Evolutionary conservation across 495 filamentous ascomycete species (phyloP), one percentile per base, ranked within the genome.

Genomic region (Platismatia glauca): DNA sequence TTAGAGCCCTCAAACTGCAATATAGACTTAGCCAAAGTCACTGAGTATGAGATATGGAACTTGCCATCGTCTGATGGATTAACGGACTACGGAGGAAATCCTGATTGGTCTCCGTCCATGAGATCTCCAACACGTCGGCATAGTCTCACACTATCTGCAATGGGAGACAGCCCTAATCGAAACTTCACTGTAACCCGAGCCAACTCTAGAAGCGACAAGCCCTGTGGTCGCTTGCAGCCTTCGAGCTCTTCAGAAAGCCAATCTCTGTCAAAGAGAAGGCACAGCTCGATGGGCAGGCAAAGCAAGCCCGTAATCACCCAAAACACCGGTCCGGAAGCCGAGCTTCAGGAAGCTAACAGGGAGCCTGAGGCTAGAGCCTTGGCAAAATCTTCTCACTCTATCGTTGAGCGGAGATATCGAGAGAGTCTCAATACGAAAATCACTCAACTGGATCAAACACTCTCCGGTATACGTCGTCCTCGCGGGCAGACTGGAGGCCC

Each of bases 341-440:
- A n/a, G n/a, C n/a, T n/a, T n/a, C n/a, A n/a, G n/a, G n/a, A n/a
- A n/a, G n/a, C n/a, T n/a, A n/a, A n/a, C n/a, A 31, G 3, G 6
- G 15, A 37, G 24, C 16, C 44, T 4, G 37, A 33, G 33, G 20
- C 29, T 7, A 85, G 88, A 55, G 85, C 87, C 48, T 89, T 90
- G 4, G 81, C 91, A 18, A 96, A 95, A 78, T 95, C 94, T 78
- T 89, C 92, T n/a, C 92, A 97, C 71, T 96, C 96, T 68, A 90
- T 96, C 81, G 95, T 96, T 62, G 92, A 97, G 73, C 96, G 96
- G 75, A 79, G 92, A 61, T 97, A 97, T 71, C 85, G 92, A 62
- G 94, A 87, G 29, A 97, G 96, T 70, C 78, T 97, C 60, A 96
- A 96, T 66, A 91, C 96, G 66, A 97, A 95, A 76, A 96, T 97